Evolutionary conservation across 371 early-diverging fungal genomes (phyloP).

Genomic region (Lichtheimia hyalospora): DNA sequence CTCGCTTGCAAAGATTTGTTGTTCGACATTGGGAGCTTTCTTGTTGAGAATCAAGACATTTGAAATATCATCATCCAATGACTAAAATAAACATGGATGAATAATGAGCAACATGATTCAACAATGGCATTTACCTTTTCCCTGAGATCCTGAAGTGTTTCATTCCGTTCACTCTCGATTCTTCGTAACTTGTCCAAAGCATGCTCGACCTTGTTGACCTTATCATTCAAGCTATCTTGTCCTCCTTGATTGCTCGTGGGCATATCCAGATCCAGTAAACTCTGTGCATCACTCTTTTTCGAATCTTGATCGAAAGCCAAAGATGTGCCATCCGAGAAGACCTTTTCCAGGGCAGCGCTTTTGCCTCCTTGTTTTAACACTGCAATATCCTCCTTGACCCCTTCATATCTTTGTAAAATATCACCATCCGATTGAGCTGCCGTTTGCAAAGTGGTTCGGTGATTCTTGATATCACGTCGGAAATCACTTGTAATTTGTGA

Average conservation of each 20-base stretch:
- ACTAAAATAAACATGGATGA: conserved; percentile 32
- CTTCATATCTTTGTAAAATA: conserved; percentile 57
- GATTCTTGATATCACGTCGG: conserved; percentile 76
- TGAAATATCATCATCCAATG: conserved; percentile 89
- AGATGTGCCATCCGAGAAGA: conserved; percentile 47
- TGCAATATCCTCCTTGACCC: conserved; percentile 53
- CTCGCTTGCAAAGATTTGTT: conserved; percentile 86
- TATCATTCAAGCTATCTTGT: conserved; percentile 36
- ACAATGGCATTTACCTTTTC: conserved; percentile 52
- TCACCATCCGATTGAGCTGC: conserved; percentile 75
- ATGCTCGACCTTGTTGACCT: conserved; percentile 67
- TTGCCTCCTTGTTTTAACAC: conserved; percentile 60
- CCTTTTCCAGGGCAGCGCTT: conserved; percentile 59
- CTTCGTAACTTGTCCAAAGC: conserved; percentile 73
- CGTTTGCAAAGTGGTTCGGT: conserved; percentile 77
- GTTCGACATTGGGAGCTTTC: conserved; percentile 70
- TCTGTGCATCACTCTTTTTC: conserved; percentile 20
- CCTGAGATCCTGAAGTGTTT: conserved; percentile 81
- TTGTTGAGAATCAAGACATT: conserved; percentile 81
- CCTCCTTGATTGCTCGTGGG: background rate
- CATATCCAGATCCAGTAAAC: conserved; percentile 64
- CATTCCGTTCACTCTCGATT: conserved; percentile 77
- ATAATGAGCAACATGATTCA: background rate
- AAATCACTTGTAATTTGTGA: conserved; percentile 69
- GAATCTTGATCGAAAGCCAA: background rate